phyloP scores from a whole-genome alignment of 495 filamentous ascomycete species.

The Ascobolus immersus region DNA sequence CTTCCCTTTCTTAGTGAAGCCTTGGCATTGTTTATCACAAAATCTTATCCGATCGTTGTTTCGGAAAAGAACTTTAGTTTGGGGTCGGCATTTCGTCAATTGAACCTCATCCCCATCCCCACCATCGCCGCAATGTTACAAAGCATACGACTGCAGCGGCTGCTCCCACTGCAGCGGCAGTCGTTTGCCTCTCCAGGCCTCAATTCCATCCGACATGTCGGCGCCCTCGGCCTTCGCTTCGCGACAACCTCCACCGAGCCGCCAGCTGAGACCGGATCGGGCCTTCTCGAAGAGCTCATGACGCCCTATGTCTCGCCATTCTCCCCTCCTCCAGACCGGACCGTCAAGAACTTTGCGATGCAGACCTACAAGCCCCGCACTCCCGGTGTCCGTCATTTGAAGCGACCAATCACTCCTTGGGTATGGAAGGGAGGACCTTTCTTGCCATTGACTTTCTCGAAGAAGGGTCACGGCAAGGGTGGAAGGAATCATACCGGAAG shows the following conservation, averaged over 20 bases:
- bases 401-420: conserved; percentile 80
- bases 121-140: conserved; percentile 8
- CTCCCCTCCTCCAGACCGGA: neutral
- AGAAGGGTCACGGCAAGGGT: conserved; percentile 75
- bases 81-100: too few species aligned
- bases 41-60: too few species aligned
- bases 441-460: conserved; percentile 58
- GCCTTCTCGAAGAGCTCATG: neutral
- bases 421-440: conserved; percentile 79
- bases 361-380: conserved; percentile 86
- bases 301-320: neutral
- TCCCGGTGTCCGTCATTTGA: conserved; percentile 76
- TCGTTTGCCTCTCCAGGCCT: neutral
- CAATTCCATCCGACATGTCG: neutral
- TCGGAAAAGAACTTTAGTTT: too few species aligned
- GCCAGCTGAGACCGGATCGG: neutral
- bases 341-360: conserved; percentile 23
- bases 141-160: neutral
- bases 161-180: conserved; percentile 1
- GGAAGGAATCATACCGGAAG: conserved; percentile 68
- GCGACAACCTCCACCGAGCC: neutral
- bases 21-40: too few species aligned
- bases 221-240: too few species aligned
- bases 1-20: too few species aligned
- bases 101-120: conserved; percentile 6